A percentile compares a stretch with the other conserved stretches of the same genome.
phyloP scores from a whole-genome alignment of 2,329 filamentous ascomycete genomes.

The Cytospora paraplurivora region DNA sequence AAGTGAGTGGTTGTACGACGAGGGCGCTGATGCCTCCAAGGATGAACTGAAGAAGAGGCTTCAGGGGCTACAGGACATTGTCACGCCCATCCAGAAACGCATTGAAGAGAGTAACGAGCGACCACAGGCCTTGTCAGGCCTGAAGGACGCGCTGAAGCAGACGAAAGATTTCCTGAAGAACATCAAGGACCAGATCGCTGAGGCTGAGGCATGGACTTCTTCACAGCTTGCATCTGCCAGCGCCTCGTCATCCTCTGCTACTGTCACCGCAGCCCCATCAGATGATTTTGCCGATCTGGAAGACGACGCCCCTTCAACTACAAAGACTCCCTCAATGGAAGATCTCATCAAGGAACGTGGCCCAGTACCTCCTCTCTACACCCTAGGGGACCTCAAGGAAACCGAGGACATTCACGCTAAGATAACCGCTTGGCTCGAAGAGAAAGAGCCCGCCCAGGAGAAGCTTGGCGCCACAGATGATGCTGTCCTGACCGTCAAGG shows the following conservation, averaged over 20 bases:
- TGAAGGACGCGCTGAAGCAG: constrained; percentile 72
- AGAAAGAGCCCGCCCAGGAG: constrained; percentile 70
- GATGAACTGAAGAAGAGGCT: constrained; percentile 76
- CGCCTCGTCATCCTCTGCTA: constrained; percentile 50
- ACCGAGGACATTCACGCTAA: constrained; percentile 65
- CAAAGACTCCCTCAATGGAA: constrained; percentile 48
- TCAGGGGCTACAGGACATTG: constrained; percentile 74
- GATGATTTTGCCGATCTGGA: constrained; percentile 73
- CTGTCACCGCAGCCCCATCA: constrained; percentile 49
- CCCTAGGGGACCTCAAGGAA: constrained; percentile 67
- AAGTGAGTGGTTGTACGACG: constrained; percentile 90
- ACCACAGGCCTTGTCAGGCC: constrained; percentile 65
- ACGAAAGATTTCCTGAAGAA: constrained; percentile 70
- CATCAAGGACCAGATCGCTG: constrained; percentile 69
- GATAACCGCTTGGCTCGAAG: constrained; percentile 72
- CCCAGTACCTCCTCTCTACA: constrained; percentile 69
- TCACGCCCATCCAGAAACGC: constrained; percentile 74
- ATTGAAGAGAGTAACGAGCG: constrained; percentile 72
- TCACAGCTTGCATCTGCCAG: constrained; percentile 55
- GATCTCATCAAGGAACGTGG: constrained; percentile 49
- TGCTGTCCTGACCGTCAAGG: constrained; percentile 71
- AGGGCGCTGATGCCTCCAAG: constrained; percentile 74
- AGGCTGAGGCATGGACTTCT: constrained; percentile 65
- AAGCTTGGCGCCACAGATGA: constrained; percentile 71
- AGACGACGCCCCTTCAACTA: constrained; percentile 57